Conservation (phyloP, 257 asterid species). For the Petrea volubilis region DNA sequence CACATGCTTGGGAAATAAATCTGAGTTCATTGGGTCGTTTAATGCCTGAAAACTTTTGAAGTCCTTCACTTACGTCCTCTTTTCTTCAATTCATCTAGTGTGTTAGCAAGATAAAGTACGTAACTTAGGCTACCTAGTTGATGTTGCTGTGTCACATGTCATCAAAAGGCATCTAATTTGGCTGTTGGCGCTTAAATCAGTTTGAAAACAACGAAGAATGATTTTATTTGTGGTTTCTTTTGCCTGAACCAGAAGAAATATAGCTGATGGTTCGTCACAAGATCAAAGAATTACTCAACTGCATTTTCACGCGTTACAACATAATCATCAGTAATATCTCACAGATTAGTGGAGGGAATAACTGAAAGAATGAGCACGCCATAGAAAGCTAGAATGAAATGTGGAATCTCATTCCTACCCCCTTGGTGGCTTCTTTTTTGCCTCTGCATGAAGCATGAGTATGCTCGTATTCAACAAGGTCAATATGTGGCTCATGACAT, state of each 20-base stretch:
- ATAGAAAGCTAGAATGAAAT: background rate
- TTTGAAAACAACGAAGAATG: background rate
- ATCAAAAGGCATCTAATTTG: slow-evolving; percentile 3
- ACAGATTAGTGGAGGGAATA: background rate
- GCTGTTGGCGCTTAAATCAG: slow-evolving; percentile 3
- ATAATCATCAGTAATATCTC: background rate
- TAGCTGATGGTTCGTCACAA: background rate
- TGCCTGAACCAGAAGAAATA: slow-evolving; percentile 14
- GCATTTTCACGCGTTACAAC: background rate
- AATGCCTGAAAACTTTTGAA: background rate
- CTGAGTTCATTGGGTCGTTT: background rate
- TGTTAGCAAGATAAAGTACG: too few relatives aligned
- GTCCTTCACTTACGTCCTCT: too few relatives aligned
- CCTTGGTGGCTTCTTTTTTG: slow-evolving; percentile 7
- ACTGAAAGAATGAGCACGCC: background rate
- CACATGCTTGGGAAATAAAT: background rate
- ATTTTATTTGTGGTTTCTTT: background rate
- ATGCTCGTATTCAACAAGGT: slow-evolving; percentile 5
- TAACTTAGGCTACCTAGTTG: slow-evolving; percentile 7
- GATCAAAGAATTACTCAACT: background rate
- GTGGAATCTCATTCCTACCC: slow-evolving; percentile 5
- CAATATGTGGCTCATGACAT: slow-evolving; percentile 13
- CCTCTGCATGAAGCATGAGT: background rate
- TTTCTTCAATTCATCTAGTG: too few relatives aligned
- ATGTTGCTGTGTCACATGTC: background rate